Evolutionary conservation across 768 basidiomycete genomes (phyloP).

Genomic region (Crassisporium funariophilum): DNA sequence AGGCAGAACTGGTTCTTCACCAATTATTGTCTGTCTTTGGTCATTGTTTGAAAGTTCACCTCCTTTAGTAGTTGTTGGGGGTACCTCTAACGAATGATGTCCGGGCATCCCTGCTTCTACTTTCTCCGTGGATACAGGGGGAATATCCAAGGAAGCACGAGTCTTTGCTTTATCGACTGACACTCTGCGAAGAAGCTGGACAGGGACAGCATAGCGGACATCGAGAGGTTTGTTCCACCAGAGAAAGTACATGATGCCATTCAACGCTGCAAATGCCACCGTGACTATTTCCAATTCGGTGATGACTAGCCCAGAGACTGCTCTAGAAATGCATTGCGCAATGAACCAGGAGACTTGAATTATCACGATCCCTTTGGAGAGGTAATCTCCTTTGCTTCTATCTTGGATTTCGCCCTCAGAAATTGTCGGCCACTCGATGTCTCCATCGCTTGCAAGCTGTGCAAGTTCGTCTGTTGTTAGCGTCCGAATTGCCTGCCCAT

Average conservation of each 20-base stretch:
- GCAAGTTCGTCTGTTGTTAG: slow-evolving; percentile 6
- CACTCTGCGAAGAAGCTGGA: too few relatives aligned
- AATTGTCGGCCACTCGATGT: slow-evolving; percentile 12
- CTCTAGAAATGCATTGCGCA: slow-evolving; percentile 28
- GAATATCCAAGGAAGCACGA: background rate
- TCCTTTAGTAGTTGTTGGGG: too few relatives aligned
- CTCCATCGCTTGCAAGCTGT: slow-evolving; percentile 1
- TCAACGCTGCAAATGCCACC: slow-evolving; percentile 31
- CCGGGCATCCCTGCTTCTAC: too few relatives aligned
- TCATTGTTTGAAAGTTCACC: too few relatives aligned
- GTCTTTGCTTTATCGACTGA: background rate
- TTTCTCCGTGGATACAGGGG: too few relatives aligned
- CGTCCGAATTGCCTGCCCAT: background rate
- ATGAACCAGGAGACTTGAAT: slow-evolving; percentile 37
- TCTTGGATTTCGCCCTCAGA: slow-evolving; percentile 18
- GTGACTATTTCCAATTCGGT: slow-evolving; percentile 40
- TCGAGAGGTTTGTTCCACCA: slow-evolving; percentile 42
- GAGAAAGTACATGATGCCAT: slow-evolving; percentile 27
- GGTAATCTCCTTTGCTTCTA: slow-evolving; percentile 29
- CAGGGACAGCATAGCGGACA: slow-evolving; percentile 15
- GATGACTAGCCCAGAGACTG: slow-evolving; percentile 22
- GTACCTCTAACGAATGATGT: too few relatives aligned
- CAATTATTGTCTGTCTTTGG: too few relatives aligned
- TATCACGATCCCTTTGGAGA: slow-evolving; percentile 33
- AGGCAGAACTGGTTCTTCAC: too few relatives aligned